Percentiles rank a stretch among this genome's conserved stretches.
Evolutionary conservation across 495 filamentous ascomycete genomes (phyloP).

Genomic region (Acidomyces sp.): DNA sequence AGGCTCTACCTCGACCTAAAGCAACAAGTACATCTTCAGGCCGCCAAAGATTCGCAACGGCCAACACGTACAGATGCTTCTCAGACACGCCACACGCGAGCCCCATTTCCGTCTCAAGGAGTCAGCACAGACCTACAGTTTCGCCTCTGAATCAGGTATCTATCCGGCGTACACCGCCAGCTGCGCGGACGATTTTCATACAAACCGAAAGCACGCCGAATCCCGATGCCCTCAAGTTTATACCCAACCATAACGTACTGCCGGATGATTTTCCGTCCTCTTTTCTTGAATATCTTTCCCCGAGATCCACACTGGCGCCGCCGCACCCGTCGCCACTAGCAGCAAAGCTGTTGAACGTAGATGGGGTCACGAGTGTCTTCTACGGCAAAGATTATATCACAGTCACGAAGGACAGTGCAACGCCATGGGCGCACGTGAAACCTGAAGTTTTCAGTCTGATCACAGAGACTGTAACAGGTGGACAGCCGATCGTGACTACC

Average conservation of each 20-base stretch:
- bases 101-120: conserved; percentile 8
- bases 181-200: conserved; percentile 75
- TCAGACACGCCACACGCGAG: conserved; percentile 9
- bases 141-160: conserved; percentile 2
- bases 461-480: conserved; percentile 73
- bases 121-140: conserved; percentile 10
- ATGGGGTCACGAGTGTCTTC: conserved; percentile 87
- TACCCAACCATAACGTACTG: conserved; percentile 71
- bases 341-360: conserved; percentile 74
- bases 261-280: conserved; percentile 57
- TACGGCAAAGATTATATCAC: conserved; percentile 94
- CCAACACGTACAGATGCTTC: conserved; percentile 1
- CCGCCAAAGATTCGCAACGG: conserved; percentile 12
- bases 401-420: conserved; percentile 75
- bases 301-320: conserved; percentile 73
- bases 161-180: neutral
- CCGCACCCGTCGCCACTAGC: conserved; percentile 90
- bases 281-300: conserved; percentile 82
- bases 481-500: conserved; percentile 66
- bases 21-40: neutral
- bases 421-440: conserved; percentile 87
- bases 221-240: conserved; percentile 83
- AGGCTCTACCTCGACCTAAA: conserved; percentile 10
- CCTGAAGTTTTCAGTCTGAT: conserved; percentile 92
- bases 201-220: conserved; percentile 93